Conservation (phyloP, 441 rosid genomes). For the Erodium trifolium region DNA sequence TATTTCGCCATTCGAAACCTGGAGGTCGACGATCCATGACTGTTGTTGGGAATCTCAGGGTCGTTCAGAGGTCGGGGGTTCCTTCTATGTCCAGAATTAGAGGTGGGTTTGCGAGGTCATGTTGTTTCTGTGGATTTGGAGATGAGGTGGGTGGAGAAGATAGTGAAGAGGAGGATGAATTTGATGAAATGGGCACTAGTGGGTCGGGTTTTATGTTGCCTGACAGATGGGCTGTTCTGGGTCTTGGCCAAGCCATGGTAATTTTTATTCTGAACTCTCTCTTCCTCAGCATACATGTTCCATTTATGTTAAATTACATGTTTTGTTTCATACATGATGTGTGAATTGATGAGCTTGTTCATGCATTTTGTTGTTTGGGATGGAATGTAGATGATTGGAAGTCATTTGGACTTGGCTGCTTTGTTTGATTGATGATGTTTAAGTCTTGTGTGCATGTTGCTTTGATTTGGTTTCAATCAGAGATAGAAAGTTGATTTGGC, state of each 20-base stretch:
- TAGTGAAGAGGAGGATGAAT: conserved; percentile 1
- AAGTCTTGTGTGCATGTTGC: not conserved
- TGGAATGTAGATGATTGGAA: not conserved
- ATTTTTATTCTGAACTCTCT: not conserved
- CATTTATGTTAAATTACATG: not conserved
- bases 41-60: not conserved
- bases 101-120: not conserved
- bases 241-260: conserved; percentile 8
- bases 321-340: not conserved
- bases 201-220: not conserved
- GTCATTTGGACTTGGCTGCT: not conserved
- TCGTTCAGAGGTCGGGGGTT: not conserved
- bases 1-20: not conserved
- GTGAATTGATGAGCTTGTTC: not conserved
- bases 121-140: not conserved
- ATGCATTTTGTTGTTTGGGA: not conserved
- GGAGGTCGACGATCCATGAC: not conserved
- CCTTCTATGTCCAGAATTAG: not conserved
- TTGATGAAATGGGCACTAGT: not conserved
- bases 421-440: not conserved
- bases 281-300: not conserved
- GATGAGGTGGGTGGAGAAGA: not conserved
- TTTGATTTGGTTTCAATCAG: not conserved
- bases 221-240: conserved; percentile 3
- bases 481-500: not conserved